phyloP scores from a whole-genome alignment of 148 eudicot genomes.

The Rhododendron henanense region DNA sequence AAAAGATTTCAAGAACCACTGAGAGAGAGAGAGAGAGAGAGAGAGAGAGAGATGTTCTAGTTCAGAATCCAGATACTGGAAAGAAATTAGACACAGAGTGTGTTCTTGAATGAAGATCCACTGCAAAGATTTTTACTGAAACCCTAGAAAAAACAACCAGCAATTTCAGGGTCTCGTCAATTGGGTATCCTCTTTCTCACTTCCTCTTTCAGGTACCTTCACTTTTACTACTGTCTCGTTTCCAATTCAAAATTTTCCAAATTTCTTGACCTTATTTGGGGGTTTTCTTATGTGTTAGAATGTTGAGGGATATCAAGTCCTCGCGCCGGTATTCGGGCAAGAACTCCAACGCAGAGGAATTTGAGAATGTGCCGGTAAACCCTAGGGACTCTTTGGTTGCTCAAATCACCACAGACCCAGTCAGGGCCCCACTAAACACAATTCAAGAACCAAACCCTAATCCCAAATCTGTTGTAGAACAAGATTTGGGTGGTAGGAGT shows the following conservation, averaged over 20 bases:
- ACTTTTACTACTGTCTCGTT: neutral
- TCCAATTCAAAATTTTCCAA: neutral
- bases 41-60: neutral
- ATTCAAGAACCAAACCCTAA: constrained; percentile 46
- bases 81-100: neutral
- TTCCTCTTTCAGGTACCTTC: constrained; percentile 43
- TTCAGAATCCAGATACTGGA: neutral
- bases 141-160: neutral
- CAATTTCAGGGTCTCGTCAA: constrained; percentile 41
- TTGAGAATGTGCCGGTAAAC: constrained; percentile 69
- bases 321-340: constrained; percentile 47
- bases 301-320: constrained; percentile 58
- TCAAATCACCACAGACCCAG: constrained; percentile 26
- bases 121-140: neutral
- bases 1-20: neutral
- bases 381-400: constrained; percentile 28
- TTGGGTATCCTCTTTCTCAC: constrained; percentile 33
- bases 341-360: constrained; percentile 42
- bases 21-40: neutral
- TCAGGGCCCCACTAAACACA: constrained; percentile 50
- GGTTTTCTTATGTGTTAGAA: constrained; percentile 26
- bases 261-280: neutral
- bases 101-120: constrained; percentile 7
- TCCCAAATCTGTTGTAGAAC: constrained; percentile 28
- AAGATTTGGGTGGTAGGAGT: constrained; percentile 29